These are phyloP conservation scores for Termitomyces sp. DNA, from an alignment of 768 basidiomycete genomes.

Conservation along the genomic window DNA sequence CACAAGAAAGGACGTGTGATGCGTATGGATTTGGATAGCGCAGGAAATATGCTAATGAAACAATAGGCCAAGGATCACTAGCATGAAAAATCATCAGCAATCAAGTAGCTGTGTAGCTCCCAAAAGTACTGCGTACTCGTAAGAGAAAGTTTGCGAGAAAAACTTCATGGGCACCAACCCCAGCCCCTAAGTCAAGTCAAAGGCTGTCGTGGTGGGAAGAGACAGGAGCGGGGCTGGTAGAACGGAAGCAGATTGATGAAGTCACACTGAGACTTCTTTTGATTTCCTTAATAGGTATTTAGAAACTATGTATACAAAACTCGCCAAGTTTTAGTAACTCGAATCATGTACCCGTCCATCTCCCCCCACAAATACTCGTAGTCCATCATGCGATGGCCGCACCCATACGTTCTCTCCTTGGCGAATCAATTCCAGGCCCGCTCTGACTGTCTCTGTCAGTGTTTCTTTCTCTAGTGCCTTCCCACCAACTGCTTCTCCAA, in stretches of 20 bases:
- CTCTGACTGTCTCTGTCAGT: slow-evolving; percentile 28
- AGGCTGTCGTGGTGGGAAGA: slow-evolving; percentile 8
- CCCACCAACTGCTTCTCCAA: slow-evolving; percentile 48
- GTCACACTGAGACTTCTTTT: slow-evolving; percentile 12
- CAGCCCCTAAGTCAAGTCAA: slow-evolving; percentile 13
- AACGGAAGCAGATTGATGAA: slow-evolving; percentile 7
- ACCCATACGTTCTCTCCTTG: slow-evolving; percentile 51
- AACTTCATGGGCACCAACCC: slow-evolving; percentile 46
- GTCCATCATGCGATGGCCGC: slow-evolving; percentile 71
- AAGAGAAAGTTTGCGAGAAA: slow-evolving; percentile 49
- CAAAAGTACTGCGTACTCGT: slow-evolving; percentile 39
- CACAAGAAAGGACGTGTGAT: slow-evolving; percentile 89
- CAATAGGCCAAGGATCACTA: slow-evolving; percentile 92
- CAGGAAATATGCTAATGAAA: slow-evolving; percentile 89
- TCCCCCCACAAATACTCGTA: slow-evolving; percentile 45
- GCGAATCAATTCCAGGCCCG: slow-evolving; percentile 41
- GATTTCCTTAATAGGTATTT: neutral
- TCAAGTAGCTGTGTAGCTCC: neutral
- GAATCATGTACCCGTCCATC: slow-evolving; percentile 44
- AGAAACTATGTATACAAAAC: neutral
- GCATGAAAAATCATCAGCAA: slow-evolving; percentile 11
- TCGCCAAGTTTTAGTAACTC: slow-evolving; percentile 32
- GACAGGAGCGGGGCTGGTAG: slow-evolving; percentile 1
- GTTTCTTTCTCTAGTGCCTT: slow-evolving; percentile 21
- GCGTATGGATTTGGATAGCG: slow-evolving; percentile 97